phyloP scores from a whole-genome alignment of 345 rosid species.

The Aquilaria malaccensis region DNA sequence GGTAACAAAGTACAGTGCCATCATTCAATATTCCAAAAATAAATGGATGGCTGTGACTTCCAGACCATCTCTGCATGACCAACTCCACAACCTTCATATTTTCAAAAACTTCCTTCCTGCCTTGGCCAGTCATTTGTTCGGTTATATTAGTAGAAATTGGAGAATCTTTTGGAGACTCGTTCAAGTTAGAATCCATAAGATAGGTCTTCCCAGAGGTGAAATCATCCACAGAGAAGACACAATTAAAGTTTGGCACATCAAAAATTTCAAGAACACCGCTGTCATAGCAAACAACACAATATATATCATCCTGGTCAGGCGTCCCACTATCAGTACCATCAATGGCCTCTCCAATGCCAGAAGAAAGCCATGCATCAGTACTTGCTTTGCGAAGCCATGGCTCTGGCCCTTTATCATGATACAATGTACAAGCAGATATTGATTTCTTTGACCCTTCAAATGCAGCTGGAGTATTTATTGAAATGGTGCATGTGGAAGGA shows the following conservation, averaged over 20 bases:
- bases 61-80: slow-evolving; percentile 94
- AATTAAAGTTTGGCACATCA: slow-evolving; percentile 82
- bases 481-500: slow-evolving; percentile 75
- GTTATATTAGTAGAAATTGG: slow-evolving; percentile 29
- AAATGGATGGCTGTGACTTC: slow-evolving; percentile 78
- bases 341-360: slow-evolving; percentile 76
- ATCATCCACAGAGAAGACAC: slow-evolving; percentile 79
- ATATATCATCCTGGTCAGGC: slow-evolving; percentile 89
- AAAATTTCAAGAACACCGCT: slow-evolving; percentile 83
- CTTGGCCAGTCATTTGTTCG: slow-evolving; percentile 44
- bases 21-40: slow-evolving; percentile 85
- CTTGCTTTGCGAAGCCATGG: slow-evolving; percentile 97
- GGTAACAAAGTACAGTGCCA: slow-evolving; percentile 93
- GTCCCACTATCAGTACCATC: slow-evolving; percentile 82
- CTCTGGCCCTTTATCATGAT: slow-evolving; percentile 92
- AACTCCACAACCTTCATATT: slow-evolving; percentile 73
- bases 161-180: slow-evolving; percentile 40
- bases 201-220: slow-evolving; percentile 75
- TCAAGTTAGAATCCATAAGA: slow-evolving; percentile 51
- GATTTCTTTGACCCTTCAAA: slow-evolving; percentile 54
- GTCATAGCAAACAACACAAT: slow-evolving; percentile 83
- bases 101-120: slow-evolving; percentile 55
- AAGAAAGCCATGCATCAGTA: slow-evolving; percentile 95
- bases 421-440: slow-evolving; percentile 81
- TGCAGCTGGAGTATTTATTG: slow-evolving; percentile 56